Percentiles rank a stretch among this genome's conserved stretches.
phyloP scores from a whole-genome alignment of 306 rosid species.

The Castanea mollissima region DNA sequence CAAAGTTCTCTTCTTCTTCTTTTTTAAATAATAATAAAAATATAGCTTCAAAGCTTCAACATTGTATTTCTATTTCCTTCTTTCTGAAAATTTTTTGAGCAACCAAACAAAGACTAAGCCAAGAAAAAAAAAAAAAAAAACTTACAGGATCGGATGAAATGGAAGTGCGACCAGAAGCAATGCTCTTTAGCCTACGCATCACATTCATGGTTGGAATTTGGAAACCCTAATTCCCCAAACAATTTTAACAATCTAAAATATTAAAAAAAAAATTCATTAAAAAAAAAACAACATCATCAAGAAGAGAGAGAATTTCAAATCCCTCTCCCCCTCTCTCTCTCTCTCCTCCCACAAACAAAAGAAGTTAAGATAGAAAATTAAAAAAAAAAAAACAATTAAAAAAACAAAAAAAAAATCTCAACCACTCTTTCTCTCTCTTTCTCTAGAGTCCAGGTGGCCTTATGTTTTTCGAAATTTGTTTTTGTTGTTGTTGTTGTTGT shows the following conservation, averaged over 20 bases:
- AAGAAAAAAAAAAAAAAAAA: not conserved
- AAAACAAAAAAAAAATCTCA: conserved; percentile 24
- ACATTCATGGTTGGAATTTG: conserved; percentile 65
- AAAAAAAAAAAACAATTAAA: conserved; percentile 17
- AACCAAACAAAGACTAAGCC: conserved; percentile 9
- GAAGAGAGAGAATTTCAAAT: conserved; percentile 54
- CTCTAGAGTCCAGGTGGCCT: conserved; percentile 33
- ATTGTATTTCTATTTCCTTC: not conserved
- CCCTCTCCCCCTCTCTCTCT: conserved; percentile 37
- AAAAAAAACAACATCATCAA: not conserved
- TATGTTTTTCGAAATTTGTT: conserved; percentile 22
- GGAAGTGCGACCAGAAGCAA: conserved; percentile 93
- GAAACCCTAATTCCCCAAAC: conserved; percentile 40
- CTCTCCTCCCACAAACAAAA: not conserved
- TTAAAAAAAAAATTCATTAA: not conserved
- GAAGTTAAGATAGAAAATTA: conserved; percentile 23
- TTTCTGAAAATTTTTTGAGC: conserved; percentile 3
- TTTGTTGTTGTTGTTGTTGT: no score
- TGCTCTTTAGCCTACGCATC: conserved; percentile 98
- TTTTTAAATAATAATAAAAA: no score
- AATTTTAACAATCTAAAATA: not conserved
- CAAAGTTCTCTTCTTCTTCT: no score
- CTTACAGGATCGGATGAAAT: conserved; percentile 93
- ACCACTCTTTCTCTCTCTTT: conserved; percentile 8
- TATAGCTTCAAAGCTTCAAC: no score